These are phyloP conservation scores for Boechera stricta DNA, from an alignment of 345 rosid species.

Conservation along the genomic window DNA sequence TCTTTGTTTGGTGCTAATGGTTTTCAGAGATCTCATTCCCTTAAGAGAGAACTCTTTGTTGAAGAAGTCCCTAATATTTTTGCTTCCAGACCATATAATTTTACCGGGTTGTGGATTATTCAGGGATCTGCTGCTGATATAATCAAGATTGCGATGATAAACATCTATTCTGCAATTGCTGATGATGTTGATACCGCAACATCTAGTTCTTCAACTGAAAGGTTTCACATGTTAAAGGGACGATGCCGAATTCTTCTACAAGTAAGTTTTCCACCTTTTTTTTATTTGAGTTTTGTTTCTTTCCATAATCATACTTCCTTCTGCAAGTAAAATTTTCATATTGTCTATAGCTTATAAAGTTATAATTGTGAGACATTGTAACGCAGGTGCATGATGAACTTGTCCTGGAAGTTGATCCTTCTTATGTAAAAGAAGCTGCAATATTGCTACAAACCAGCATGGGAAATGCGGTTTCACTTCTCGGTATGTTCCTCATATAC, in stretches of 20 bases:
- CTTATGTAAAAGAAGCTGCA: conserved; percentile 77
- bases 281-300: neutral
- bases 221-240: conserved; percentile 72
- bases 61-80: conserved; percentile 6
- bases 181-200: conserved; percentile 52
- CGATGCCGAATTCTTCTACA: conserved; percentile 86
- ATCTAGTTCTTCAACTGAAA: conserved; percentile 50
- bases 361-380: conserved; percentile 3
- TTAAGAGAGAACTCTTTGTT: neutral
- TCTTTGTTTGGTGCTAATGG: conserved; percentile 18
- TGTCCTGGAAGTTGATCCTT: conserved; percentile 83
- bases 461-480: conserved; percentile 82
- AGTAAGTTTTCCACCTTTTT: conserved; percentile 47
- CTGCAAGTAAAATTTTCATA: neutral
- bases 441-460: conserved; percentile 65
- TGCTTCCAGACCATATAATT: conserved; percentile 13
- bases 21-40: neutral
- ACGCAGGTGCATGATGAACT: conserved; percentile 92
- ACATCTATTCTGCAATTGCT: conserved; percentile 62
- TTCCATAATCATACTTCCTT: neutral
- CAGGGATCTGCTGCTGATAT: conserved; percentile 99
- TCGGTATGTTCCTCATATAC: conserved; percentile 51
- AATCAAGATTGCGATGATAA: conserved; percentile 94
- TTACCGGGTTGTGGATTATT: conserved; percentile 32
- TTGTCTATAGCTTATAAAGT: neutral